Conservation (phyloP, 1,284 basidiomycete genomes). For the Pseudozyma hubeiensis region DNA sequence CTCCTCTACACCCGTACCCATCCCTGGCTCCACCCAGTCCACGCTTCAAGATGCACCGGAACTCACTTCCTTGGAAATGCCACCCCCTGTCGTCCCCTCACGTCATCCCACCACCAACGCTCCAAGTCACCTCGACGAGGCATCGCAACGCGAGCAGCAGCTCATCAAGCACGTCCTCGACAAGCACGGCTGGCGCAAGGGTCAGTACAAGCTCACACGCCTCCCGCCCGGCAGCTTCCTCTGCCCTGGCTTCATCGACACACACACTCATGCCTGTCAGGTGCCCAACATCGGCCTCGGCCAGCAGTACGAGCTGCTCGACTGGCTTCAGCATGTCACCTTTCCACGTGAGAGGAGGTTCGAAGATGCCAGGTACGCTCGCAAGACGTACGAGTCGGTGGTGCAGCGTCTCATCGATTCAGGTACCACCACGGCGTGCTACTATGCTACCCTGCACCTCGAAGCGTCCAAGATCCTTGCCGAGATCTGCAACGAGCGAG, state of each 20-base stretch:
- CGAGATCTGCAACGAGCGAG: constrained; percentile 77
- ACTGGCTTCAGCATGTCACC: constrained; percentile 87
- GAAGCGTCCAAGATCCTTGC: constrained; percentile 85
- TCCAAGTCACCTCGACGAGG: constrained; percentile 13
- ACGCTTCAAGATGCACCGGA: constrained; percentile 35
- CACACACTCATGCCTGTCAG: constrained; percentile 75
- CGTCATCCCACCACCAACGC: constrained; percentile 13
- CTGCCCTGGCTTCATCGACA: constrained; percentile 89
- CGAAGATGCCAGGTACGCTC: constrained; percentile 78
- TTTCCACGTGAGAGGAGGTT: constrained; percentile 91
- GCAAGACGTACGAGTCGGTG: constrained; percentile 78
- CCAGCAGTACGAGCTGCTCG: constrained; percentile 78
- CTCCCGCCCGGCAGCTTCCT: constrained; percentile 81
- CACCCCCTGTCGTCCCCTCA: constrained; percentile 37
- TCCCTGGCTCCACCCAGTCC: constrained; percentile 26
- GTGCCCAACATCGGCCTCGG: constrained; percentile 77
- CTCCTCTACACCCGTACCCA: constrained; percentile 51
- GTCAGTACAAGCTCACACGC: constrained; percentile 70
- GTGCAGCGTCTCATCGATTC: constrained; percentile 79
- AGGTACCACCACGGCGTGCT: constrained; percentile 87
- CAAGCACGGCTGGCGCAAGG: constrained; percentile 57
- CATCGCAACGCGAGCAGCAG: constrained; percentile 36
- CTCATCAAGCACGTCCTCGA: constrained; percentile 43
- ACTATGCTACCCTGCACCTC: constrained; percentile 86
- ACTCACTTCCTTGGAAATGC: constrained; percentile 46